These are phyloP conservation scores for Geotrichum cucujoidarum DNA, from an alignment of 1,139 yeast species.

Conservation along the genomic window DNA sequence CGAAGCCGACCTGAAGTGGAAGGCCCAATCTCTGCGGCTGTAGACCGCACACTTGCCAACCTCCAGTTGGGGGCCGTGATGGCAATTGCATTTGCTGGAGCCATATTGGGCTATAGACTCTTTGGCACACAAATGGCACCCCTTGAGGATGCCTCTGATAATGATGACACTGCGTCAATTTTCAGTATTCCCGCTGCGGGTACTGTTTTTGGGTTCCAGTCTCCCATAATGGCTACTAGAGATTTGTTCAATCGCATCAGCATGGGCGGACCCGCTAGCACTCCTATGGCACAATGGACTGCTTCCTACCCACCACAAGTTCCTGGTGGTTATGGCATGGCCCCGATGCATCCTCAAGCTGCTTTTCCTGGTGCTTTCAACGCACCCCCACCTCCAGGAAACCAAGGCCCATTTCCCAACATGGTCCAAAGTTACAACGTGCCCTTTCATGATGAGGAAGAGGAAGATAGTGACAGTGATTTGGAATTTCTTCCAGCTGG, in stretches of 20 bases:
- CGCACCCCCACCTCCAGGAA: neutral
- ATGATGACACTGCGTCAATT: neutral
- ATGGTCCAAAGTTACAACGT: neutral
- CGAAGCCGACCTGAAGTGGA: constrained; percentile 9
- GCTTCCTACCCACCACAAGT: neutral
- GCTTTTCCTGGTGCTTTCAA: neutral
- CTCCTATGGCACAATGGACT: neutral
- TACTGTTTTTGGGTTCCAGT: neutral
- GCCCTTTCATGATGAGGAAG: neutral
- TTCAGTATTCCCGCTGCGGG: constrained; percentile 6
- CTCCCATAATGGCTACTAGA: neutral
- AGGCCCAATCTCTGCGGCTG: constrained; percentile 15
- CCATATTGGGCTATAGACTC: neutral
- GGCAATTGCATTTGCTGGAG: neutral
- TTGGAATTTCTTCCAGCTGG: constrained; percentile 8
- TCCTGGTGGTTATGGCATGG: neutral
- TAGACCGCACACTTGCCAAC: constrained; percentile 10
- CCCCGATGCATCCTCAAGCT: neutral
- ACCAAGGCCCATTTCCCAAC: neutral
- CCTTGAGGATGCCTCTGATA: neutral
- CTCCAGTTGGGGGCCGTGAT: constrained; percentile 11
- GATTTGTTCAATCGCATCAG: neutral
- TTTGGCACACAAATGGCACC: neutral
- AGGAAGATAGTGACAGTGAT: neutral
- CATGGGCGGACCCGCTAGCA: neutral